Evolutionary conservation across 257 asterid genomes (phyloP).

Genomic region (Capsicum chinense): DNA sequence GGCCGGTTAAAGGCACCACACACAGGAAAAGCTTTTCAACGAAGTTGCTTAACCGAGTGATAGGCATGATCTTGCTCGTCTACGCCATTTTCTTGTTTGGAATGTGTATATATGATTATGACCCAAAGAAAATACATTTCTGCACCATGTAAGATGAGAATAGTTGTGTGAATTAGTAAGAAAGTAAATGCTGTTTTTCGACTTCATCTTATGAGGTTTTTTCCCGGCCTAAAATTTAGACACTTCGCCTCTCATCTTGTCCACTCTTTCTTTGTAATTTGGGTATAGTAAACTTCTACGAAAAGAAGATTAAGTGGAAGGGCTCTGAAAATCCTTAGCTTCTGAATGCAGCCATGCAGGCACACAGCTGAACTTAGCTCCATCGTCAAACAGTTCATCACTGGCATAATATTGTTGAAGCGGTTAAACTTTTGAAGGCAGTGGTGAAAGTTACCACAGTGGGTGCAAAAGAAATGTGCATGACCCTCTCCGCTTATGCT

Average conservation of each 20-base stretch:
- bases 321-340: background rate
- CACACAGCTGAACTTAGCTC: background rate
- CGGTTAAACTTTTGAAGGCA: background rate
- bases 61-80: background rate
- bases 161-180: background rate
- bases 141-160: background rate
- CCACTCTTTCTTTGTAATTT: background rate
- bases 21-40: background rate
- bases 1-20: conserved; percentile 53
- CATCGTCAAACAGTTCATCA: background rate
- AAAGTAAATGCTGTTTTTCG: background rate
- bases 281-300: background rate
- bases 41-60: background rate
- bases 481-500: background rate
- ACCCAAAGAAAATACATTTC: background rate
- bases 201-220: background rate
- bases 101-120: background rate
- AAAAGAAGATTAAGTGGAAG: background rate
- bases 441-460: background rate
- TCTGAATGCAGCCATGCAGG: background rate
- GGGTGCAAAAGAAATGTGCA: background rate
- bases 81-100: background rate
- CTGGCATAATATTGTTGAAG: background rate
- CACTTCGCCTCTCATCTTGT: background rate
- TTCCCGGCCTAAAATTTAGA: background rate